Conservation (phyloP, 257 asterid genomes). For the Misopates orontium region DNA sequence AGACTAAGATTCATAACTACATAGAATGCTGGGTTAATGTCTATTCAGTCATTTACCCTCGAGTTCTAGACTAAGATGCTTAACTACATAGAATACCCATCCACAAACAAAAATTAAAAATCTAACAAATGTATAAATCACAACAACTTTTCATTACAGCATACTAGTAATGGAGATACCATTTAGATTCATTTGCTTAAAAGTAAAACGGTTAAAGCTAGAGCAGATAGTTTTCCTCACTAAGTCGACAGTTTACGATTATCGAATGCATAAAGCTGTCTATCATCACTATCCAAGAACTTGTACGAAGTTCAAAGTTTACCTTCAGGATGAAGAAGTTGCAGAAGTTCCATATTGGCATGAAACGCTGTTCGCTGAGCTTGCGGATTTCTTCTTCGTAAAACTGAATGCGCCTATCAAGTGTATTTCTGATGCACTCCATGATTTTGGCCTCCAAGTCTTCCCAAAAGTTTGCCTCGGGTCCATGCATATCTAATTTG, state of each 20-base stretch:
- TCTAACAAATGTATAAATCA: not conserved
- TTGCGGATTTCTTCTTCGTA: conserved; percentile 97
- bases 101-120: not conserved
- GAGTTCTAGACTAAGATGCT: not conserved
- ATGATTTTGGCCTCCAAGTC: conserved; percentile 82
- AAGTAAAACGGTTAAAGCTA: not conserved
- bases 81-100: not conserved
- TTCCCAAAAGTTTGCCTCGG: conserved; percentile 88
- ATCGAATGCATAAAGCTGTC: conserved; percentile 9
- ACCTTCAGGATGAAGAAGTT: conserved; percentile 94
- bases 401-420: conserved; percentile 88
- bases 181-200: not conserved
- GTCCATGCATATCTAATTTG: conserved; percentile 84
- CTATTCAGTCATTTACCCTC: not conserved
- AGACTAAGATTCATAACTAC: not conserved
- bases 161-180: not conserved
- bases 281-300: conserved; percentile 13
- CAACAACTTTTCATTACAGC: not conserved
- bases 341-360: conserved; percentile 98
- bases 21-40: not conserved
- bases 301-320: conserved; percentile 3
- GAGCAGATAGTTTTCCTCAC: not conserved
- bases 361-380: conserved; percentile 95
- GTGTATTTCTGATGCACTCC: conserved; percentile 93
- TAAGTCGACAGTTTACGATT: not conserved